phyloP scores from a whole-genome alignment of 495 filamentous ascomycete species.

The Annulohypoxylon moriforme region DNA sequence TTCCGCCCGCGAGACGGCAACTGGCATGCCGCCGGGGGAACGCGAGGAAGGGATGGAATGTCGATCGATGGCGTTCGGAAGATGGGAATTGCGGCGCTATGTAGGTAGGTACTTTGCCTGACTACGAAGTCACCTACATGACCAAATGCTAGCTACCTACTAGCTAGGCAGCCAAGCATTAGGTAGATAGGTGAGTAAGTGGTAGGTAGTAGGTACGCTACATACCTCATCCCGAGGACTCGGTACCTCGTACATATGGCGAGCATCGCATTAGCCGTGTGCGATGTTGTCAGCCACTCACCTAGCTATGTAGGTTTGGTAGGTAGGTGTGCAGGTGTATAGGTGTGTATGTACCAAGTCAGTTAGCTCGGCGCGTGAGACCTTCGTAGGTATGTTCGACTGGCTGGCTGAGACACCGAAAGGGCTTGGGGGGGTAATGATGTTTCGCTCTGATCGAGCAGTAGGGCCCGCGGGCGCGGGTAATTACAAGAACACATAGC shows the following conservation, averaged over 20 bases:
- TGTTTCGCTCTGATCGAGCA: conserved; percentile 15
- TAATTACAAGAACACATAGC: conserved; percentile 26
- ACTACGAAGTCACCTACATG: neutral
- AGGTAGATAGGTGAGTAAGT: neutral
- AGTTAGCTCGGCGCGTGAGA: conserved; percentile 11
- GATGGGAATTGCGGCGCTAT: conserved; percentile 19
- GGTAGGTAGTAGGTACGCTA: neutral
- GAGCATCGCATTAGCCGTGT: conserved; percentile 25
- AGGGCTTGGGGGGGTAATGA: neutral
- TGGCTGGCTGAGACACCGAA: neutral
- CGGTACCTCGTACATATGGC: conserved; percentile 41
- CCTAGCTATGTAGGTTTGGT: neutral
- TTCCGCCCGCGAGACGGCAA: conserved; percentile 14
- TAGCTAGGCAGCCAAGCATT: too few species aligned
- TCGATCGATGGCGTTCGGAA: conserved; percentile 36
- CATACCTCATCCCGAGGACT: conserved; percentile 32
- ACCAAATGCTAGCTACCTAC: neutral
- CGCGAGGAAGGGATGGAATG: conserved; percentile 4
- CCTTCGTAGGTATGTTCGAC: neutral
- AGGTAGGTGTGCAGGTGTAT: neutral
- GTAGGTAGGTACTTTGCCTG: neutral
- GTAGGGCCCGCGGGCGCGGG: conserved; percentile 28
- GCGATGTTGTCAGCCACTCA: neutral
- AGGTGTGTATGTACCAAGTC: neutral
- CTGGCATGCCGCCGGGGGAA: conserved; percentile 28